Conservation (phyloP, 345 rosid species). For the Brassica rapa region DNA sequence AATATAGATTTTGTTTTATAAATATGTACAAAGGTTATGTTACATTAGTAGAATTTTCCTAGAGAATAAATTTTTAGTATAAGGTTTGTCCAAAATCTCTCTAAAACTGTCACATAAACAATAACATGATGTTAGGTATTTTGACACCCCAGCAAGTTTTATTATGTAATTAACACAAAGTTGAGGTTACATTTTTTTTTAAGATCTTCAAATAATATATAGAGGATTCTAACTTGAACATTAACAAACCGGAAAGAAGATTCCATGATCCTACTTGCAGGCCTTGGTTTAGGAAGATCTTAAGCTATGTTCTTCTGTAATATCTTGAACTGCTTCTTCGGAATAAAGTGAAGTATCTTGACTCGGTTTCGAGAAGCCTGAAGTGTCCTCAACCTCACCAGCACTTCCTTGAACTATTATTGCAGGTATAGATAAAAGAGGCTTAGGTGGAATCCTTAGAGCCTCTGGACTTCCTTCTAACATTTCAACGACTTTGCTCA, state of each 20-base stretch:
- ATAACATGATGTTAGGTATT: no score
- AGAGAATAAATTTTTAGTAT: no score
- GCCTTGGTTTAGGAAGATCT: constrained; percentile 23
- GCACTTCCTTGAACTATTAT: background rate
- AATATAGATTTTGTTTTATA: no score
- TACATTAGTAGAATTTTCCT: no score
- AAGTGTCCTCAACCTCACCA: constrained; percentile 12
- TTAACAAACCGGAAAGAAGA: background rate
- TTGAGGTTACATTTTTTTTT: no score
- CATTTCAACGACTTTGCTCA: constrained; percentile 45
- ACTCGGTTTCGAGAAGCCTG: constrained; percentile 18
- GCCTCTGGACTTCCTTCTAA: constrained; percentile 36
- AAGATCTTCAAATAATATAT: no score
- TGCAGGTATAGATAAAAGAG: constrained; percentile 4
- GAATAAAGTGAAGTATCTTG: constrained; percentile 1
- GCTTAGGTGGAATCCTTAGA: constrained; percentile 29
- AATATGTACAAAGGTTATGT: no score
- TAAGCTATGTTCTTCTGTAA: constrained; percentile 5
- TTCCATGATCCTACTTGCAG: background rate
- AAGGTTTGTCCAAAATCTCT: no score
- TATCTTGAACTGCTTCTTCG: background rate
- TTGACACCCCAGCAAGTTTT: no score
- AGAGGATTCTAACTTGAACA: background rate
- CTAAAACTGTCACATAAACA: no score
- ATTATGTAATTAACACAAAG: no score